Base-by-base conservation (phyloP, 306 rosid species). In the Prunus armeniaca region DNA sequence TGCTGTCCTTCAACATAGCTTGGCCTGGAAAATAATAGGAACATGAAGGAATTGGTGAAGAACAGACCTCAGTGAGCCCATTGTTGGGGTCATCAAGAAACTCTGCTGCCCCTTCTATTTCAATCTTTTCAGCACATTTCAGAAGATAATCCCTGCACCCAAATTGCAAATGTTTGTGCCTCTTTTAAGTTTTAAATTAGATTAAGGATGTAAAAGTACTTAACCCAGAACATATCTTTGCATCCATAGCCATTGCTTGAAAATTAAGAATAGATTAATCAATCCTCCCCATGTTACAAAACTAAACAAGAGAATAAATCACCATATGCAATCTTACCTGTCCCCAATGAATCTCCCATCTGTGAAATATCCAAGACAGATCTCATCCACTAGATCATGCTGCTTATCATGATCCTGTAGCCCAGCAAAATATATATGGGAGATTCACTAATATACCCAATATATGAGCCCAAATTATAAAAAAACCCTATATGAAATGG, bases 351-450 rank as follows among this genome's bases (percentile, higher is more conserved):
- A 89, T 82, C 87, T 90, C 69, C 77, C 96, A 63, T 86, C 88
- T 3, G 97, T 94, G 84, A 94, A 94, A 82, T 94, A 94, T 65
- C 98, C 98, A 56, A 81, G 74, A 76, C 41, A 57, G 45, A 94
- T 85, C 86, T 90, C 94, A 91, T 94, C 97, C 76, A 87, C 93
- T 71, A 94, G 90, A 47, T 73, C 82, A 71, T 91, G 97, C 78
- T 94, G 98, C 87, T 88, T 91, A 75, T 87, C 88, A 67, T 64
- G 85, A 67, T 87, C 93, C 47, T 91, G 94, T 72, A 86, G 84
- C 78, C 91, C 84, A 24, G 94, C 88, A 76, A 85, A 91, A 72
- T 85, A 85, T 80, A 94, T 78, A 82, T n/a, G n/a, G n/a, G n/a
- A n/a, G n/a, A n/a, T n/a, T n/a, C n/a, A n/a, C n/a, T n/a, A n/a